Conservation (phyloP, 1,284 basidiomycete genomes). For the Neolentinus lepideus region DNA sequence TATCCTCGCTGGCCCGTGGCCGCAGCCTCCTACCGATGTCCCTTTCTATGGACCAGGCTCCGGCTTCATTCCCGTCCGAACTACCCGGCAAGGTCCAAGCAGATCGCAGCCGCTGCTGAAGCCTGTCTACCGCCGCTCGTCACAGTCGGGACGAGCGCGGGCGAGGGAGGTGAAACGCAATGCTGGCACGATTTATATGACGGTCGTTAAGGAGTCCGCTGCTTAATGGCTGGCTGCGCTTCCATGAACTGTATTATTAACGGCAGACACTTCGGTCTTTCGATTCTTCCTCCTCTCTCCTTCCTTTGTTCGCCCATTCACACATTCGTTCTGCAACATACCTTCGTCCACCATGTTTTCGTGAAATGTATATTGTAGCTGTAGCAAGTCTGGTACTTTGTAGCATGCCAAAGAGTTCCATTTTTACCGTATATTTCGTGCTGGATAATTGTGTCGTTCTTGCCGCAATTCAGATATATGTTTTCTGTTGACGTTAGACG, state of each 20-base stretch:
- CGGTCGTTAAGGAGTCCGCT: not conserved
- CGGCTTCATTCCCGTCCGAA: not conserved
- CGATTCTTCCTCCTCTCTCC: no score
- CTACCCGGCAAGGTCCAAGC: not conserved
- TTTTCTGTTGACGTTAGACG: not conserved
- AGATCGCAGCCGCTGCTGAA: not conserved
- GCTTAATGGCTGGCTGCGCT: not conserved
- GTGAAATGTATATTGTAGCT: not conserved
- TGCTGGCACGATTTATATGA: not conserved
- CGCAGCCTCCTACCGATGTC: not conserved
- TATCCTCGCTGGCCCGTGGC: not conserved
- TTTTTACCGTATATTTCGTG: no score
- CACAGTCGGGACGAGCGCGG: not conserved
- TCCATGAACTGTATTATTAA: not conserved
- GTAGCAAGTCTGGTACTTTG: not conserved
- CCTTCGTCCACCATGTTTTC: no score
- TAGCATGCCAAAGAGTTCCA: not conserved
- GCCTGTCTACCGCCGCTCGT: not conserved
- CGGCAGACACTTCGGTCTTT: no score
- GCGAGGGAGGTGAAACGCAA: not conserved
- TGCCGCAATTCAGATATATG: no score
- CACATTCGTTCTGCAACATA: not conserved
- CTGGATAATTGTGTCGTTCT: no score
- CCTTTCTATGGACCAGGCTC: not conserved
- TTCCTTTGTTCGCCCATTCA: not conserved